These are phyloP conservation scores for Aegilops speltoides DNA, from an alignment of 176 grass and related monocot genomes.

Conservation along the genomic window DNA sequence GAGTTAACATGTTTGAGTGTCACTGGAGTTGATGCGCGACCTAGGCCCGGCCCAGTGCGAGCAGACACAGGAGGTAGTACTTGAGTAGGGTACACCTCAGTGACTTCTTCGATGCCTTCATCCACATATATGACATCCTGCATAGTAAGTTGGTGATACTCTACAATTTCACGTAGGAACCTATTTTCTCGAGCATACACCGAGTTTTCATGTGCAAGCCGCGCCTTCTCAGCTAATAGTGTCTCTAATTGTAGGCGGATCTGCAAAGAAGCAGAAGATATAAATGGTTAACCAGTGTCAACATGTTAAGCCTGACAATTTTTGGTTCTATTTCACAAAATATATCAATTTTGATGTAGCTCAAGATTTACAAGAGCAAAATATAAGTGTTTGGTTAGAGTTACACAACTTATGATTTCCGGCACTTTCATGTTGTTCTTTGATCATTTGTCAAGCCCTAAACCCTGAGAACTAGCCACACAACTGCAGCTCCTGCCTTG, in stretches of 20 bases:
- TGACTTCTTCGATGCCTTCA: slow-evolving; percentile 94
- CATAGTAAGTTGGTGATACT: slow-evolving; percentile 98
- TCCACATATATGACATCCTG: slow-evolving; percentile 95
- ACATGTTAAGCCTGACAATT: not conserved
- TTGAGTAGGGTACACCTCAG: slow-evolving; percentile 81
- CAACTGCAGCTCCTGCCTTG: not conserved
- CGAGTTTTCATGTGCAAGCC: slow-evolving; percentile 90
- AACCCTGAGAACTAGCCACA: not conserved
- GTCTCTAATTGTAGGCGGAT: slow-evolving; percentile 91
- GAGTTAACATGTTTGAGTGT: slow-evolving; percentile 33
- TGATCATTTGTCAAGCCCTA: not conserved
- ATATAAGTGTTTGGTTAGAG: not conserved
- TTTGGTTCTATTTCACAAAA: not conserved
- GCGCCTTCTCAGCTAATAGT: slow-evolving; percentile 81
- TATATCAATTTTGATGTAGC: not conserved
- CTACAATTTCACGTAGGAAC: slow-evolving; percentile 94
- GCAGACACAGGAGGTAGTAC: slow-evolving; percentile 37
- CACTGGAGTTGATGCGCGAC: slow-evolving; percentile 15
- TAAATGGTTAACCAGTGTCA: not conserved
- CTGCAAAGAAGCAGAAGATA: slow-evolving; percentile 42
- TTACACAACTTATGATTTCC: not conserved
- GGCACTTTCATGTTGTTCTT: not conserved
- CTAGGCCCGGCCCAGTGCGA: slow-evolving; percentile 3
- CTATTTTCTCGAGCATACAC: slow-evolving; percentile 93
- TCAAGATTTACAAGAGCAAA: not conserved